phyloP scores from a whole-genome alignment of 2,329 filamentous ascomycete species.

The Fusarium sp. region DNA sequence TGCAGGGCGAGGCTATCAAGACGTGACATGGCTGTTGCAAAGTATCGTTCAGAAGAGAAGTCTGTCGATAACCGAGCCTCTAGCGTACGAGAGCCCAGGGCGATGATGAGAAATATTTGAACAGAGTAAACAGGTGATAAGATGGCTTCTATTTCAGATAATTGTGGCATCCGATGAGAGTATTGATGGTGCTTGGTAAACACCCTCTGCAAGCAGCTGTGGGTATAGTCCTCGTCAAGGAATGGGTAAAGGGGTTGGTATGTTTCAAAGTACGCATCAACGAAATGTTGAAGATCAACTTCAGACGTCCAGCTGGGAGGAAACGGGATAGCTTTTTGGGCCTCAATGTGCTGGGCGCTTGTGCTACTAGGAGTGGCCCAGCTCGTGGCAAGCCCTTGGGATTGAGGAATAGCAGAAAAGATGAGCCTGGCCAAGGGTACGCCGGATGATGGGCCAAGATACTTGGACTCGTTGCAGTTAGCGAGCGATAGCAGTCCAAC shows the following conservation, averaged over 20 bases:
- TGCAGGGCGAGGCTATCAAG: constrained; percentile 16
- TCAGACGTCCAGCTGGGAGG: constrained; percentile 21
- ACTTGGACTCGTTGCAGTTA: constrained; percentile 28
- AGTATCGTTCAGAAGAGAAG: constrained; percentile 10
- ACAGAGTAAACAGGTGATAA: constrained; percentile 12
- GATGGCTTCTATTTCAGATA: constrained; percentile 10
- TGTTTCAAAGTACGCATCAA: constrained; percentile 29
- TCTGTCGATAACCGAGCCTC: constrained; percentile 10
- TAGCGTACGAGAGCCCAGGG: constrained; percentile 18
- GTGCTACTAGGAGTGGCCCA: constrained; percentile 8
- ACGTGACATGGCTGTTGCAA: constrained; percentile 24
- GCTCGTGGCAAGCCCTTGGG: constrained; percentile 19
- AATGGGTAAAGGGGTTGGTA: constrained; percentile 29
- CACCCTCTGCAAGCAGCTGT: constrained; percentile 10
- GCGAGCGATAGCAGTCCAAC: constrained; percentile 26
- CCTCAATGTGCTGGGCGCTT: not conserved
- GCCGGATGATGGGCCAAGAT: constrained; percentile 27
- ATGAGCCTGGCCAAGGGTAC: constrained; percentile 25
- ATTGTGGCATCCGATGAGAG: constrained; percentile 10
- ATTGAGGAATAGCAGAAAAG: constrained; percentile 28
- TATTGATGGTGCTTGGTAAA: constrained; percentile 6
- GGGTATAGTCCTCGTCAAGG: constrained; percentile 19
- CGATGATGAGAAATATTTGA: constrained; percentile 25
- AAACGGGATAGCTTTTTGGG: constrained; percentile 10
- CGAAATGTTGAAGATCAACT: constrained; percentile 28